Evolutionary conservation across 352 stramenopile genomes (phyloP), one percentile per base, ranked within the genome.

Genomic region (Phytopythium vexans): DNA sequence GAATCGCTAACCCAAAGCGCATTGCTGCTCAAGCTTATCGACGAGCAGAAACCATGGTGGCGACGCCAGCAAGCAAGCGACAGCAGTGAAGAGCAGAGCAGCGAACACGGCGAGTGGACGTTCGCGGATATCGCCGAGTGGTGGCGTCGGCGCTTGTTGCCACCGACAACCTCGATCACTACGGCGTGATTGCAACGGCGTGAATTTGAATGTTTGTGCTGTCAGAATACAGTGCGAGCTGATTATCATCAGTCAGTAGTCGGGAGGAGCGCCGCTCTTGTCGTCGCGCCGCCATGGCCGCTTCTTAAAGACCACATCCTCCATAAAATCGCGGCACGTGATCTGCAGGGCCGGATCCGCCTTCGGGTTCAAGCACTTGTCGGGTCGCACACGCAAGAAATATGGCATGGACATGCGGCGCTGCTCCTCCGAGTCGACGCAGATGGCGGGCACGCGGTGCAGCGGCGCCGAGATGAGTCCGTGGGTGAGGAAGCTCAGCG

Each of bases 381-480:
- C 55, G 6, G 84, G 84, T 12, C 69, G 69, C 6, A 66, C 76
- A 27, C 84, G 63, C 35, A 94, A 54, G 54, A 92, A 94, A 52
- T 88, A 94, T 6, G 84, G 84, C 84, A 94, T 94, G 1, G 84
- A 94, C 84, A 94, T 94, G 49, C 82, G 77, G 1, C 82, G 74
- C n/a, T 78, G 46, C 0, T 60, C 64, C 47, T 91, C 84, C 1
- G 45, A 61, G n/a, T 72, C 58, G 10, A 89, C 81, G 33, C 67
- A 72, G 40, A 89, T 84, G 0, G 79, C 76, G 7, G 84, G 79
- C 4, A 94, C 84, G n/a, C 82, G 82, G 54, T 94, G 82, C 31
- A 94, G 58, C 43, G 80, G 80, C 1, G 77, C 82, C 10, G 70
- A 66, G 52, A 94, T 88, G 21, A 88, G 56, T 1, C 84, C 84